A percentile compares a stretch with the other conserved stretches of the same genome.
These are phyloP conservation scores for Pleurotus citrinopileatus DNA, from an alignment of 768 basidiomycete species.

Conservation along the genomic window DNA sequence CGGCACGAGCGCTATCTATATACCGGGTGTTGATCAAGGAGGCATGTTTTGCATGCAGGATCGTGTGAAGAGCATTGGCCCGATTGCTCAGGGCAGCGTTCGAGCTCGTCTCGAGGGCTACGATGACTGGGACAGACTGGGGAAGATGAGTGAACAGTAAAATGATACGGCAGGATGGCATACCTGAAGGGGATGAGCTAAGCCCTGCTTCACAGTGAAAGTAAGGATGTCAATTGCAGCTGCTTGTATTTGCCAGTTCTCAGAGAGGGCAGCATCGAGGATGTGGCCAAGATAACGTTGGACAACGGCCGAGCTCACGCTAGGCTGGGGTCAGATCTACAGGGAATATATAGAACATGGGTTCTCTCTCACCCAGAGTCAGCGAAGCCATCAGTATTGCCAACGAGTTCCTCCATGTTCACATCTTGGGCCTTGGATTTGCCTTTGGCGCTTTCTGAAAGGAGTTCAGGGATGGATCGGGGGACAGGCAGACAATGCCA, in stretches of 20 bases:
- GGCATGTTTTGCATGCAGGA: constrained; percentile 86
- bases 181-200: constrained; percentile 92
- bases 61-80: constrained; percentile 76
- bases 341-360: not conserved
- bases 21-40: constrained; percentile 87
- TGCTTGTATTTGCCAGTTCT: constrained; percentile 66
- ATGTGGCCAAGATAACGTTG: constrained; percentile 89
- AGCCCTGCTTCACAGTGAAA: constrained; percentile 92
- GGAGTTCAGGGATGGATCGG: not conserved
- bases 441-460: constrained; percentile 39
- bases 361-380: constrained; percentile 87
- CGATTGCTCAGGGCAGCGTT: constrained; percentile 58
- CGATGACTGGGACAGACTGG: constrained; percentile 87
- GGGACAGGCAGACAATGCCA: not conserved
- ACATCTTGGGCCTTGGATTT: constrained; percentile 49
- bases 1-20: constrained; percentile 72
- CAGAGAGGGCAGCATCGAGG: constrained; percentile 75
- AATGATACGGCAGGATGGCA: constrained; percentile 15
- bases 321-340: constrained; percentile 25
- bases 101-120: constrained; percentile 90
- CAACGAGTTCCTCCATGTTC: constrained; percentile 92
- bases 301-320: constrained; percentile 91
- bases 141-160: not conserved
- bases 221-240: constrained; percentile 88
- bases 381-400: constrained; percentile 93